Evolutionary conservation across 208 protist genomes (phyloP), one percentile per base, ranked within the genome.

Genomic region (Wallacemonas sp.): DNA sequence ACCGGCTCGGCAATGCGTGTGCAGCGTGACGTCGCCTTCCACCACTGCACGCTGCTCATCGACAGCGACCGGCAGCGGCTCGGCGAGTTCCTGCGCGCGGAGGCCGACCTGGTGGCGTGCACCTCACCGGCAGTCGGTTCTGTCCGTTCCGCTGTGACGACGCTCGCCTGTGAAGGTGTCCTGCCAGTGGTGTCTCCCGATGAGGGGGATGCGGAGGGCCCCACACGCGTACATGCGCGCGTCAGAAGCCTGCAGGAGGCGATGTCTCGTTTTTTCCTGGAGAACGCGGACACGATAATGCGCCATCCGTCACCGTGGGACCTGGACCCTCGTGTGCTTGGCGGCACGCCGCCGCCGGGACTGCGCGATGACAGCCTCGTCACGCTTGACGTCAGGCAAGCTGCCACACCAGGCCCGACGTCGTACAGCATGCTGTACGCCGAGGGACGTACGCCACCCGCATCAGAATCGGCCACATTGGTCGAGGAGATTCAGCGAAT

Each of bases 1-100:
- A 92, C 84, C 0, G 91, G 91, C 0, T 94, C 87, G 0, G 91
- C 91, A 1, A 96, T 96, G 91, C 91, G 91, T 4, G 83, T 96
- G 48, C 86, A 92, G 68, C 72, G 84, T 0, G 80, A 86, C 61
- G 84, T 93, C 38, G 81, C 87, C 1, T 86, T 83, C 44, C 91
- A 96, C 50, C 91, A 96, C 76, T 93, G 85, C 67, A 96, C 91
- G 2, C 71, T 96, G 39, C 78, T 96, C 4, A 73, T 93, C 3
- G 63, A 76, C 57, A 87, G 75, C 12, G 66, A 69, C 24, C 71
- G 42, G 52, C 41, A 48, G 17, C 24, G 44, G 0, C 36, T 96
- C 1, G 73, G 83, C 3, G 52, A 54, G 5, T 96, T 87, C 54
- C 64, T 96, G 33, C 71, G 73, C 58, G 37, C 71, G 0, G 85